These are phyloP conservation scores for Tripterygium wilfordii DNA, from an alignment of 177 flowering plant genomes.

Conservation along the genomic window DNA sequence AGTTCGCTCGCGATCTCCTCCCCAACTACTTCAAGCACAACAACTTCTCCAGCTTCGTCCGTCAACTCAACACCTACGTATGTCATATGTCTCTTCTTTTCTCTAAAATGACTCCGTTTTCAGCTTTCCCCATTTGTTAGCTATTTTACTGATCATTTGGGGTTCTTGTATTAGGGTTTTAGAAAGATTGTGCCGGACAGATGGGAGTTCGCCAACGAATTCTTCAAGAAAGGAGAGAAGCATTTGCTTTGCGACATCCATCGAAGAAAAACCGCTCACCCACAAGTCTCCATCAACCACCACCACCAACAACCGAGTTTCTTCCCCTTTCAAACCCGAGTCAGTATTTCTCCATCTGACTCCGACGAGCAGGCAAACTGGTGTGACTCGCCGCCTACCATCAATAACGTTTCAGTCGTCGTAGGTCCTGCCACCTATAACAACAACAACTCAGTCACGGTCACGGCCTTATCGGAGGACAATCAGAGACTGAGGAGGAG, in stretches of 20 bases:
- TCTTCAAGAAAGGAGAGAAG: slow-evolving; percentile 87
- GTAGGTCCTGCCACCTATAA: no score
- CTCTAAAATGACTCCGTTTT: neutral
- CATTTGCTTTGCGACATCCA: slow-evolving; percentile 92
- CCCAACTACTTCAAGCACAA: slow-evolving; percentile 56
- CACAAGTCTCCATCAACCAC: slow-evolving; percentile 41
- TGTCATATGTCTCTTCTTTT: neutral
- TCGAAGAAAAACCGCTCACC: slow-evolving; percentile 73
- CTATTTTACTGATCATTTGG: slow-evolving; percentile 6
- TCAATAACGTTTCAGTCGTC: no score
- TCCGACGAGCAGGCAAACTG: slow-evolving; percentile 57
- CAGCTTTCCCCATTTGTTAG: neutral
- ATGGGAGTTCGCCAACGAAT: slow-evolving; percentile 98
- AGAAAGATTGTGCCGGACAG: slow-evolving; percentile 95
- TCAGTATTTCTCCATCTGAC: slow-evolving; percentile 62
- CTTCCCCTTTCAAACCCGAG: slow-evolving; percentile 37
- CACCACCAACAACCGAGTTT: slow-evolving; percentile 39
- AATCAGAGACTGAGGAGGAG: slow-evolving; percentile 82
- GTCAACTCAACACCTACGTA: slow-evolving; percentile 55
- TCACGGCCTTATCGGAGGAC: slow-evolving; percentile 70
- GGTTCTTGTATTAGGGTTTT: slow-evolving; percentile 59
- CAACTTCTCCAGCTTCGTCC: slow-evolving; percentile 53
- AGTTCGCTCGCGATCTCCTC: slow-evolving; percentile 49
- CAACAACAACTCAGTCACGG: slow-evolving; percentile 15
- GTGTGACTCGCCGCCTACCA: slow-evolving; percentile 61